Base-by-base conservation (phyloP, 805 yeast genomes). In the Metschnikowia amazonensis region DNA sequence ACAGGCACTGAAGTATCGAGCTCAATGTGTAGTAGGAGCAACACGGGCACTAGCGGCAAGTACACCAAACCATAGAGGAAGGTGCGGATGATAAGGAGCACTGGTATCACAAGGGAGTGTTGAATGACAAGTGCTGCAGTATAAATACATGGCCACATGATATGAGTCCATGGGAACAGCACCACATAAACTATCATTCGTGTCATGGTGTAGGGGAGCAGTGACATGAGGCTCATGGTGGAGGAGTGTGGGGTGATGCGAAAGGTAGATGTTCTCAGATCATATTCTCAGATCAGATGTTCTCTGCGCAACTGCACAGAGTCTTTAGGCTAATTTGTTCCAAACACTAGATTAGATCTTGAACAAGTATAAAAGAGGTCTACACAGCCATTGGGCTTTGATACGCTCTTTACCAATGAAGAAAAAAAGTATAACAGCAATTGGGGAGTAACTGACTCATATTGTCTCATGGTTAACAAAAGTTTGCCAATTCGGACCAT, bases 1-100 rank as follows among this genome's bases (percentile, higher is more conserved):
- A 55, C 59, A 6, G 56, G 56, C 9, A 44, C 47, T 32, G 45
- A 37, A 1, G 45, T 33, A 41, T 53, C 54, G 33, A 51, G 41
- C 13, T 44, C 25, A 20, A 55, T 45, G 25, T 39, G 27, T 17
- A 48, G 44, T 21, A 37, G 45, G 10, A 21, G 14, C 10, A 55
- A 41, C n/a, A 55, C 38, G 23, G 57, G 57, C 21, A 44, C 38
- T 11, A 55, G 43, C 8, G 59, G 59, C 21, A 53, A 21, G 43
- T 55, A 55, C 14, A 55, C 41, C 29, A 49, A 34, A 11, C 55
- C 56, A 32, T 45, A 55, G 34, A 55, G 44, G n/a, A 35, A n/a
- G 13, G 51, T 51, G 32, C 59, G 56, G 35, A 44, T 21, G 31
- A 53, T 39, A 36, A 51, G 47, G 14, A 51, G 34, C 5, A 42